These are phyloP conservation scores for Amoebophrya sp. DNA, from an alignment of 169 alveolate genomes.

Conservation along the genomic window DNA sequence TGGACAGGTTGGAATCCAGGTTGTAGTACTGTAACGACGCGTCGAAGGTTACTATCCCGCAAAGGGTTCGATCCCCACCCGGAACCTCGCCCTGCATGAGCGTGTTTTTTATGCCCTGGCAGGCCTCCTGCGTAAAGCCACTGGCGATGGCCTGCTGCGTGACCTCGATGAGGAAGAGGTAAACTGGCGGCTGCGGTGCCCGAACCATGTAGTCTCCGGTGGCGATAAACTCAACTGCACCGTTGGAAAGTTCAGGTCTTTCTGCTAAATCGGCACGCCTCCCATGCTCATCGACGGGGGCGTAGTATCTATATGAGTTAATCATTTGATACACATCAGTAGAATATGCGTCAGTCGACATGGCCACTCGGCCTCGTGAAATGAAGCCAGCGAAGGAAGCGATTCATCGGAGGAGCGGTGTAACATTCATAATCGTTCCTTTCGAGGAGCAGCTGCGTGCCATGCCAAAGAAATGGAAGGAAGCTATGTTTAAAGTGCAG, in stretches of 20 bases:
- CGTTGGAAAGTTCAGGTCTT: constrained; percentile 78
- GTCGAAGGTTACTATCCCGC: constrained; percentile 90
- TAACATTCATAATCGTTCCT: no score
- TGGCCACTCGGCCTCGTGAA: no score
- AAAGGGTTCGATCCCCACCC: constrained; percentile 65
- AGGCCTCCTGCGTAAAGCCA: constrained; percentile 34
- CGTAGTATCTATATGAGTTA: not conserved
- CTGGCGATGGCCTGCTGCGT: constrained; percentile 42
- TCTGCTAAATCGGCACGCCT: constrained; percentile 70
- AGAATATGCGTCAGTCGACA: not conserved
- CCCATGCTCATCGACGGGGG: constrained; percentile 62
- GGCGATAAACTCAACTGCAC: constrained; percentile 88
- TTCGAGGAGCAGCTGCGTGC: no score
- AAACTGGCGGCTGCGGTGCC: constrained; percentile 94
- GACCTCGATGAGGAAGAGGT: constrained; percentile 56
- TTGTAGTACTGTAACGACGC: constrained; percentile 83
- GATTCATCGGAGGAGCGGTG: no score
- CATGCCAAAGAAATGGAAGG: no score
- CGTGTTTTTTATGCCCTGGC: constrained; percentile 34
- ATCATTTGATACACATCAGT: not conserved
- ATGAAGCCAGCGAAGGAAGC: no score
- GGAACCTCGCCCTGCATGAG: constrained; percentile 59
- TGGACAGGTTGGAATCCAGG: constrained; percentile 60
- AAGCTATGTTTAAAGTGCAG: no score
- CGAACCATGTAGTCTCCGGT: constrained; percentile 90